Evolutionary conservation across 768 basidiomycete genomes (phyloP).

Genomic region (Kwoniella heveanensis): DNA sequence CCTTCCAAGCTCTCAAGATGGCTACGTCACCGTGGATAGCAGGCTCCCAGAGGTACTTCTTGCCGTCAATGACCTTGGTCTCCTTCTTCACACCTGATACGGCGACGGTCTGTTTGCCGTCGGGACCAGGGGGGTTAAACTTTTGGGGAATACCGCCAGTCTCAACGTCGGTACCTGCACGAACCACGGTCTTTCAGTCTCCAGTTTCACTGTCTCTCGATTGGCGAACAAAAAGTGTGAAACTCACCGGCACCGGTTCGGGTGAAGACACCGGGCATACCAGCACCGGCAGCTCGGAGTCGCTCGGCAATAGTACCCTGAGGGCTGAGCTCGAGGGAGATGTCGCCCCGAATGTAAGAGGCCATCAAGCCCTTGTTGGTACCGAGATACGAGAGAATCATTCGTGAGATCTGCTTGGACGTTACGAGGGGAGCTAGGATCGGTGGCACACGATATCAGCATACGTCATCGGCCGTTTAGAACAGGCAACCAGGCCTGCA

Average conservation of each 20-base stretch:
- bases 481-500: too few relatives aligned
- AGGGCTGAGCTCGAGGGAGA: slow-evolving; percentile 48
- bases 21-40: slow-evolving; percentile 54
- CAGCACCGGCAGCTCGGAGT: slow-evolving; percentile 45
- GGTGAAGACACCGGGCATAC: slow-evolving; percentile 52
- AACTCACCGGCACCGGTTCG: slow-evolving; percentile 45
- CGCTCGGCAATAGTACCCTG: slow-evolving; percentile 53
- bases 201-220: too few relatives aligned
- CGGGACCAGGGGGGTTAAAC: slow-evolving; percentile 32
- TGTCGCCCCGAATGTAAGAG: slow-evolving; percentile 45
- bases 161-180: slow-evolving; percentile 47
- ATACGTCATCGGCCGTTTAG: neutral
- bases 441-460: neutral
- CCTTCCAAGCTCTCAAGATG: slow-evolving; percentile 53
- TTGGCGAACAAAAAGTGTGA: neutral
- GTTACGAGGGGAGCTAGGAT: slow-evolving; percentile 41
- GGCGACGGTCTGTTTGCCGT: slow-evolving; percentile 41
- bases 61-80: slow-evolving; percentile 40
- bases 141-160: slow-evolving; percentile 49
- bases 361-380: slow-evolving; percentile 51
- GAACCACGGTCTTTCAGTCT: too few relatives aligned
- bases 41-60: slow-evolving; percentile 49
- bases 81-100: slow-evolving; percentile 46
- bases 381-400: slow-evolving; percentile 48
- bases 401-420: slow-evolving; percentile 40